Evolutionary conservation across 352 stramenopile species (phyloP).

Genomic region (Pythium periplocum): DNA sequence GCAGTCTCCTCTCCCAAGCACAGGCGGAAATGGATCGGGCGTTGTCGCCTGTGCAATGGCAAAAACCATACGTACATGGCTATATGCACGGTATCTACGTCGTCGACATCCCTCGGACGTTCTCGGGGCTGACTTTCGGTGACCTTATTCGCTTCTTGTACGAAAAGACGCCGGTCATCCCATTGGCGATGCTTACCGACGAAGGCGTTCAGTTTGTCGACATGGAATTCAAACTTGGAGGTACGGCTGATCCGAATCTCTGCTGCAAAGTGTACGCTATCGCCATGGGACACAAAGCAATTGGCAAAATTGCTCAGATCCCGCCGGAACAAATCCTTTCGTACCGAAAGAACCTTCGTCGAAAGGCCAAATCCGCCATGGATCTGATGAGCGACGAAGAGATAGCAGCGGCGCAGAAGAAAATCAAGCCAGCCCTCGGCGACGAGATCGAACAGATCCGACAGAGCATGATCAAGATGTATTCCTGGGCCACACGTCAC

Average conservation of each 20-base stretch:
- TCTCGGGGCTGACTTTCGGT: conserved; percentile 73
- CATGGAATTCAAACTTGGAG: conserved; percentile 75
- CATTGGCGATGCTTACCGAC: conserved; percentile 59
- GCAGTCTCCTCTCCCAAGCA: conserved; percentile 56
- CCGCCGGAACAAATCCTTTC: conserved; percentile 67
- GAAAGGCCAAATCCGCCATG: conserved; percentile 42
- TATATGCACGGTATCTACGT: conserved; percentile 71
- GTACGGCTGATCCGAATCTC: conserved; percentile 62
- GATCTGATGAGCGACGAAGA: conserved; percentile 24
- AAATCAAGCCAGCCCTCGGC: conserved; percentile 52
- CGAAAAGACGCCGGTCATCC: conserved; percentile 62
- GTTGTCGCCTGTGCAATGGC: conserved; percentile 55
- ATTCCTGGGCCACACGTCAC: conserved; percentile 29
- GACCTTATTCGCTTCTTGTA: conserved; percentile 78
- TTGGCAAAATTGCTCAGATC: conserved; percentile 58
- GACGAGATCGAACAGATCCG: conserved; percentile 57
- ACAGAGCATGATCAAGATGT: conserved; percentile 48
- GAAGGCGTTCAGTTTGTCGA: conserved; percentile 64
- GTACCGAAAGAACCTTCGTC: conserved; percentile 64
- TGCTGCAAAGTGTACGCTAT: conserved; percentile 81
- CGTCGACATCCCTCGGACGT: conserved; percentile 72
- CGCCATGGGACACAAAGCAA: conserved; percentile 42
- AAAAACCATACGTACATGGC: conserved; percentile 61
- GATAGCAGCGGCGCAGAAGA: conserved; percentile 25
- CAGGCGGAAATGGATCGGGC: conserved; percentile 47